These are phyloP conservation scores for Lecanoromycetidae sp. DNA, from an alignment of 2,329 filamentous ascomycete species.

Conservation along the genomic window DNA sequence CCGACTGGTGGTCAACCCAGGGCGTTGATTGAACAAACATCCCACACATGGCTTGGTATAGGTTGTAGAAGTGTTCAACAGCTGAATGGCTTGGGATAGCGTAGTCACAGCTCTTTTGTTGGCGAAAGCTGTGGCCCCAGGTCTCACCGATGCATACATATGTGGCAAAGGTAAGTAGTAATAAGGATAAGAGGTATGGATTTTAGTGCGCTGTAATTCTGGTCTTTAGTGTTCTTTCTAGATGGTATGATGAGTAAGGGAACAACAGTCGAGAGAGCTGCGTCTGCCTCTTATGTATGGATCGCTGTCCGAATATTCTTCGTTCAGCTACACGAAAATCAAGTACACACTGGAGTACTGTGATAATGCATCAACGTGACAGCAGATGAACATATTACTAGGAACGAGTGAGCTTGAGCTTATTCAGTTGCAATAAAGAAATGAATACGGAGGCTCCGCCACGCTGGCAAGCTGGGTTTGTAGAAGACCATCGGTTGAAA, in stretches of 20 bases:
- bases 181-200: not conserved
- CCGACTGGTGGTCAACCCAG: conserved; percentile 15
- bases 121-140: conserved; percentile 3
- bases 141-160: conserved; percentile 15
- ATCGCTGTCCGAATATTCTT: conserved; percentile 9
- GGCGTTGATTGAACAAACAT: not conserved
- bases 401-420: not conserved
- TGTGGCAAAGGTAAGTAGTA: conserved; percentile 3
- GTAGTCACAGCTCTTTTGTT: conserved; percentile 8
- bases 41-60: conserved; percentile 6
- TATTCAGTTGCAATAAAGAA: not conserved
- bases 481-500: no score
- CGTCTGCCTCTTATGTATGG: conserved; percentile 15
- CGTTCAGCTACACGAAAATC: conserved; percentile 4
- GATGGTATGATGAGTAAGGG: not conserved
- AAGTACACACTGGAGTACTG: not conserved
- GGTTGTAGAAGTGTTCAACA: conserved; percentile 3
- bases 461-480: no score
- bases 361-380: not conserved
- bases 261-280: not conserved
- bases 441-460: not conserved
- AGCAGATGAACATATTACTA: not conserved
- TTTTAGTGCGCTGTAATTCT: not conserved
- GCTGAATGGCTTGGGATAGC: conserved; percentile 10
- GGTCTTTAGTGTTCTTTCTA: not conserved